Conservation (phyloP, 116 monocot genomes). For the Papilionanthe hybrid region DNA sequence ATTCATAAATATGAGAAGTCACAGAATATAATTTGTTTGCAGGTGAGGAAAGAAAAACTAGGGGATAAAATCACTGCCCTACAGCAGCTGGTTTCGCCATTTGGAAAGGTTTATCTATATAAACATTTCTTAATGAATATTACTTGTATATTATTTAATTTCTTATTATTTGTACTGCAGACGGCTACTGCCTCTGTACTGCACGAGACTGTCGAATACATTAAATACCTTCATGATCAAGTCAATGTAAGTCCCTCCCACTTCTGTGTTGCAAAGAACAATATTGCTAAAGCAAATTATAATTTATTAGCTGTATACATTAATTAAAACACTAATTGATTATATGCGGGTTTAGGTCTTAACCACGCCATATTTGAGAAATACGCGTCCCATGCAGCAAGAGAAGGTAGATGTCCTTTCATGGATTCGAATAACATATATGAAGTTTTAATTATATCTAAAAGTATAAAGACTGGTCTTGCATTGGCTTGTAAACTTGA, state of each 20-base stretch:
- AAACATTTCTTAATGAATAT: not conserved
- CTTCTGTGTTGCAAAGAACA: not conserved
- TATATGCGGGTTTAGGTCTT: slow-evolving; percentile 28
- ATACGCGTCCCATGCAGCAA: slow-evolving; percentile 45
- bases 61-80: slow-evolving; percentile 44
- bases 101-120: slow-evolving; percentile 64
- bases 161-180: slow-evolving; percentile 18
- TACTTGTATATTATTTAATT: not conserved
- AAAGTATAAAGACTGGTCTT: not conserved
- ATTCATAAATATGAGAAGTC: not conserved
- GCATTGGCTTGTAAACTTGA: not conserved
- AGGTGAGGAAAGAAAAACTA: slow-evolving; percentile 74
- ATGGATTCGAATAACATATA: not conserved
- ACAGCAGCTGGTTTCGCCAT: slow-evolving; percentile 95
- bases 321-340: too few relatives aligned
- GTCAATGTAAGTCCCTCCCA: slow-evolving; percentile 44
- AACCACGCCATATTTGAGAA: slow-evolving; percentile 72
- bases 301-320: too few relatives aligned
- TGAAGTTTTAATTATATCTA: not conserved
- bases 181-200: slow-evolving; percentile 95
- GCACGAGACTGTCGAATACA: slow-evolving; percentile 83
- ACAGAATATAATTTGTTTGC: slow-evolving; percentile 11
- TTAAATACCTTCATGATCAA: slow-evolving; percentile 89
- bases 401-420: slow-evolving; percentile 25
- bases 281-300: not conserved